Evolutionary conservation across 768 basidiomycete genomes (phyloP), one percentile per base, ranked within the genome.

Genomic region (Calocera viscosa): DNA sequence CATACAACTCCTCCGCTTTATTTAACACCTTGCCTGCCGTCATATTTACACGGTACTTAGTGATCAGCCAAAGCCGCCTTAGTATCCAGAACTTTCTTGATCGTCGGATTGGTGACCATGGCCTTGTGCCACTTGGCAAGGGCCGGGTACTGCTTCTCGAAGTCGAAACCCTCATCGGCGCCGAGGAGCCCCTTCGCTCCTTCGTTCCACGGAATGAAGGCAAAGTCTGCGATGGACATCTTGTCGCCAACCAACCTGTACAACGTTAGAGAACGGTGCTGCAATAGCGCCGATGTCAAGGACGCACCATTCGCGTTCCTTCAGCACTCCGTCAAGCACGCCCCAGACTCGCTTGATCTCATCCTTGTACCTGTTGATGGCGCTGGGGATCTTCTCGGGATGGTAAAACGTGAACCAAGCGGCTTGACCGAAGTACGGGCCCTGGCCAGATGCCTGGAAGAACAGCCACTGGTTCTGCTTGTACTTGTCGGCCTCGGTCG

Each of bases 361-460:
- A 26, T 68, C 65, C 22, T 34, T 35, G 65, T 73, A 71, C 11
- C 72, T 71, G 47, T 65, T 34, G 40, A 67, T 67, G 38, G 35
- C 68, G 64, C 63, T 64, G 0, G 66, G 68, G 22, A 69, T 64
- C 49, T 63, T 32, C 67, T 68, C 69, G 68, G 69, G 41, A 66
- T 69, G 34, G 68, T 67, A 71, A 32, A 71, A 66, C 47, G 60
- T 67, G 69, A 72, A 72, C 68, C 71, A 71, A 0, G 67, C 68
- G 1, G 65, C 66, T 39, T 72, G 69, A 12, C 66, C 70, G 64
- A 67, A 71, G 66, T 69, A 70, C 0, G 71, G 68, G 0, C 71
- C 70, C 38, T 70, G 68, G 11, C 68, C 68, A 8, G 68, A 69
- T 22, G 67, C 49, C 65, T 69, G 67, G 68, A 68, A 72, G 66